Evolutionary conservation across 306 rosid genomes (phyloP).

Genomic region (Ammopiptanthus mongolicus): DNA sequence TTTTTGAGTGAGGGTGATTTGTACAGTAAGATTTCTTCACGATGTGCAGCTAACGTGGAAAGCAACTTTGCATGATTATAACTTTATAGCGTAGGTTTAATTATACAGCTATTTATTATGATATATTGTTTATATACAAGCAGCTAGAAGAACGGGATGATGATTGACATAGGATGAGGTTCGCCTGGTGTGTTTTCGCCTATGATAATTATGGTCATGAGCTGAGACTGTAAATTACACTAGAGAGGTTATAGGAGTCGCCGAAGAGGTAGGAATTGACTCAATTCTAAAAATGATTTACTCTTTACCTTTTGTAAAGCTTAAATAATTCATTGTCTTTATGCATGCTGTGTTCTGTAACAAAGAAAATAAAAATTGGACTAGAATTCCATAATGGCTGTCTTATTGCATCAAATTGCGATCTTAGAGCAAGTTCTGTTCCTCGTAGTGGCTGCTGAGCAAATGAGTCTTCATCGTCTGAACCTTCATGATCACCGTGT

Average conservation of each 20-base stretch:
- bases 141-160: background rate
- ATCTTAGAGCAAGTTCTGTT: background rate
- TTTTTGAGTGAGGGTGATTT: slow-evolving; percentile 45
- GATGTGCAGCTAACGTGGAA: slow-evolving; percentile 10
- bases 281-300: background rate
- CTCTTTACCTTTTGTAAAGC: slow-evolving; percentile 24
- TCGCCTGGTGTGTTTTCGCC: background rate
- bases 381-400: background rate
- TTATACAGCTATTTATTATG: slow-evolving; percentile 13
- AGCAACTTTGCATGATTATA: slow-evolving; percentile 13
- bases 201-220: slow-evolving; percentile 2
- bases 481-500: no score
- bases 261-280: background rate
- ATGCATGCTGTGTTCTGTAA: background rate
- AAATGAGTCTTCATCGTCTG: no score
- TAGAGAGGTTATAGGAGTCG: background rate
- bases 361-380: background rate
- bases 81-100: slow-evolving; percentile 26
- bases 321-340: background rate
- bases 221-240: slow-evolving; percentile 11
- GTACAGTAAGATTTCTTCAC: slow-evolving; percentile 24
- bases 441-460: background rate
- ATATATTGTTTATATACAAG: background rate
- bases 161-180: background rate
- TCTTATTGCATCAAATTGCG: background rate